phyloP scores from a whole-genome alignment of 2,329 filamentous ascomycete genomes.

The Stemphylium vesicarium region DNA sequence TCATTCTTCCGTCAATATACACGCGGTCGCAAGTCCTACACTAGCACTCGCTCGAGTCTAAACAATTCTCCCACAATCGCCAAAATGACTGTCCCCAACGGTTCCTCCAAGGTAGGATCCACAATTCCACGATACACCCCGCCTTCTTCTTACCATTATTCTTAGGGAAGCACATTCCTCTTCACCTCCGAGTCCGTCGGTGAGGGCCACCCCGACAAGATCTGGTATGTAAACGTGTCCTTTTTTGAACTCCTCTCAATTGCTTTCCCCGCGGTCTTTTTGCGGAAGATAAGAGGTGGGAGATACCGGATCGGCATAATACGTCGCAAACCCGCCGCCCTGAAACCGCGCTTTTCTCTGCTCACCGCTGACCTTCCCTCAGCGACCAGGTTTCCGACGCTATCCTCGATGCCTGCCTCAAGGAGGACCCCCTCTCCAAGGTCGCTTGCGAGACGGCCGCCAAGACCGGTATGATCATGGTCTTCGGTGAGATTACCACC shows the following conservation, averaged over 20 bases:
- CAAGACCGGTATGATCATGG: constrained; percentile 99
- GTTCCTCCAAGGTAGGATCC: constrained; percentile 34
- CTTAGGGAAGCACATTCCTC: constrained; percentile 48
- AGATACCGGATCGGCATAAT: constrained; percentile 3
- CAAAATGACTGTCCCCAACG: constrained; percentile 39
- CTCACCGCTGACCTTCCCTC: constrained; percentile 32
- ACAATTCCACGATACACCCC: constrained; percentile 11
- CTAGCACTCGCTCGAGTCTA: constrained; percentile 29
- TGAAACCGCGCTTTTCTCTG: background rate
- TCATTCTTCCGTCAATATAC: constrained; percentile 22
- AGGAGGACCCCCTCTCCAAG: constrained; percentile 95
- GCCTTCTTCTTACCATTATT: constrained; percentile 21
- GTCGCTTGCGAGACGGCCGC: constrained; percentile 98
- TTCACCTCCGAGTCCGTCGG: constrained; percentile 62
- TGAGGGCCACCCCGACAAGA: constrained; percentile 85
- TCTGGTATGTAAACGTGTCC: constrained; percentile 62
- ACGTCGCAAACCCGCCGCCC: background rate
- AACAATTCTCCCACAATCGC: constrained; percentile 22
- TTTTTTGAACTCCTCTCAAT: background rate
- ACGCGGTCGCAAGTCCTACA: constrained; percentile 50
- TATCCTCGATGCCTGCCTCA: constrained; percentile 96
- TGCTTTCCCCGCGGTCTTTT: background rate
- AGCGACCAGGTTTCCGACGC: constrained; percentile 97
- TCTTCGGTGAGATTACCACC: constrained; percentile 84
- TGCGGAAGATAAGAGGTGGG: constrained; percentile 3